Evolutionary conservation across 2,329 filamentous ascomycete genomes (phyloP).

Genomic region (Neofusicoccum parvum): DNA sequence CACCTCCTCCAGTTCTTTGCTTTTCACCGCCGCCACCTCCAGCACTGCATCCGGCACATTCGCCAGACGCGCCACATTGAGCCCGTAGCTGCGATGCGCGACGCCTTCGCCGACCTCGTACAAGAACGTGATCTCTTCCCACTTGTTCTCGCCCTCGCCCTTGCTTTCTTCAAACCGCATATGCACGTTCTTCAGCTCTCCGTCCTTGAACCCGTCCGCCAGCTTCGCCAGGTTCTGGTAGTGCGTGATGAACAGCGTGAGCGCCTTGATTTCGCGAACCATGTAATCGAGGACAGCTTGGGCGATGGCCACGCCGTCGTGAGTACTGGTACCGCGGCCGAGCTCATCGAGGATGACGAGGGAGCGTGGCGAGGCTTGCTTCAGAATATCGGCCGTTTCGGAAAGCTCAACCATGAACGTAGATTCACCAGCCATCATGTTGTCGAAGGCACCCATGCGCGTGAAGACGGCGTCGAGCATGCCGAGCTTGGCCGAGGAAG

Average conservation of each 20-base stretch:
- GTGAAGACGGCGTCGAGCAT: conserved; percentile 92
- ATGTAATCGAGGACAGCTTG: conserved; percentile 87
- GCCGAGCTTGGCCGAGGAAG: conserved; percentile 71
- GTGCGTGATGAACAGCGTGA: conserved; percentile 96
- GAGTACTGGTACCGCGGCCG: conserved; percentile 88
- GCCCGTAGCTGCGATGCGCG: conserved; percentile 88
- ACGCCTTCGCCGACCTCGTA: conserved; percentile 92
- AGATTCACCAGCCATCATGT: conserved; percentile 89
- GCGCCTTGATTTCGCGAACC: conserved; percentile 70
- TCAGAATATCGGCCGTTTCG: conserved; percentile 88
- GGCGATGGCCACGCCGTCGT: conserved; percentile 95
- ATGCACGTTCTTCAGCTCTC: conserved; percentile 81
- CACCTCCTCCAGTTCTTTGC: conserved; percentile 74
- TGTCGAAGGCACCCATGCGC: conserved; percentile 94
- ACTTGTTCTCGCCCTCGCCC: conserved; percentile 65
- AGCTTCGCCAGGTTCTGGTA: conserved; percentile 86
- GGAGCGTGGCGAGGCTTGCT: conserved; percentile 79
- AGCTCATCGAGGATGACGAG: conserved; percentile 94
- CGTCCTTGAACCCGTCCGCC: conserved; percentile 65
- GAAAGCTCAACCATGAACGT: conserved; percentile 98
- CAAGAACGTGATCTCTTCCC: conserved; percentile 86
- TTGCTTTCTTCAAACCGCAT: conserved; percentile 71
- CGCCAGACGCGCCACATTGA: conserved; percentile 89
- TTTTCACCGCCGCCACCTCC: conserved; percentile 78
- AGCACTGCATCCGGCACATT: conserved; percentile 76